Base-by-base conservation (phyloP, 208 protist species). In the Trypanosoma melophagium region DNA sequence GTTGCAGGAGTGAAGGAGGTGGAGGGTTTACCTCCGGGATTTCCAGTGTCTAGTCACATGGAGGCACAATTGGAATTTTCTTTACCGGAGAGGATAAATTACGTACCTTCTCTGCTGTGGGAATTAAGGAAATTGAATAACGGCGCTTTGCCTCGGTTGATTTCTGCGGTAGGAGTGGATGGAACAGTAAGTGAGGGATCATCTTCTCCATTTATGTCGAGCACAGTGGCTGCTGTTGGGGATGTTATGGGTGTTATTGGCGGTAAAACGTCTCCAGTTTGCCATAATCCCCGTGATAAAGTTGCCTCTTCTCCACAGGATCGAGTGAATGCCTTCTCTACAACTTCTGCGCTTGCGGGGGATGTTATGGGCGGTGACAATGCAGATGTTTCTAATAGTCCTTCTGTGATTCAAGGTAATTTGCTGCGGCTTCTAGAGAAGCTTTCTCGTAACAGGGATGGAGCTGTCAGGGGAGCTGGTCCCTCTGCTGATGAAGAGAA, bases 371-470 rank as follows among this genome's bases (percentile, higher is more conserved):
- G 50, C 5, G 49, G 44, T 58, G 50, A 35, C 0, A 10, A 41
- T 66, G 35, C 24, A 4, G 14, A 38, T 19, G 45, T 0, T 21
- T 22, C 28, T 14, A 21, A 55, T 44, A 53, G n/a, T 44, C 22
- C 19, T 38, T 3, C 22, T 28, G 40, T 44, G 42, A 47, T 53
- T 7, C 53, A 53, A 21, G 63, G 51, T 25, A 69, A 60, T 19
- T 60, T 69, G 35, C n/a, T 60, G 21, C 19, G 45, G 41, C 24
- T 63, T 24, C 14, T 70, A 28, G 7, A 60, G 56, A 40, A 41
- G 38, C 22, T 70, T 24, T 41, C 56, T 53, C 35, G 0, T 24
- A 53, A 21, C 17, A 52, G 25, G 4, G 28, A 60, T 24, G 42
- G 22, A 7, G 12, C 21, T 60, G 24, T 9, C 21, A n/a, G 28